Percentiles rank a stretch among this genome's conserved stretches.
phyloP scores from a whole-genome alignment of 306 rosid genomes.

The Lathyrus aphaca region DNA sequence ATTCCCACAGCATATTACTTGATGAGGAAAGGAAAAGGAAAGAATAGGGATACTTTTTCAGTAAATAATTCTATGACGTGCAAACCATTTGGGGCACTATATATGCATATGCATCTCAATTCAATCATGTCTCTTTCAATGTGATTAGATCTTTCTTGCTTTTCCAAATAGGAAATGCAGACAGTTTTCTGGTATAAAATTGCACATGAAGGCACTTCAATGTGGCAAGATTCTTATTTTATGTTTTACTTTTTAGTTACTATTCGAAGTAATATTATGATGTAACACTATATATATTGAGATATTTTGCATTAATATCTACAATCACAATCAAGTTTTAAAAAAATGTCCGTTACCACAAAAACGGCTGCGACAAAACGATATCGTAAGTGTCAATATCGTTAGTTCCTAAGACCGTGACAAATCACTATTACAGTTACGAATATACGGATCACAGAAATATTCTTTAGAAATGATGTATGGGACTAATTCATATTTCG shows the following conservation, averaged over 20 bases:
- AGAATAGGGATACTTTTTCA: constrained; percentile 31
- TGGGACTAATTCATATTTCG: too few relatives aligned
- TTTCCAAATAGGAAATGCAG: constrained; percentile 11
- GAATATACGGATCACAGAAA: too few relatives aligned
- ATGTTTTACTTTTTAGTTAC: neutral
- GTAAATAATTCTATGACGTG: constrained; percentile 40
- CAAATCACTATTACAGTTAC: too few relatives aligned
- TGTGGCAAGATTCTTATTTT: constrained; percentile 35
- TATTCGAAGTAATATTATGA: neutral
- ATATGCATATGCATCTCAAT: constrained; percentile 12
- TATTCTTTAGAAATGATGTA: too few relatives aligned
- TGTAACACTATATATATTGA: neutral
- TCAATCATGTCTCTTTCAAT: constrained; percentile 40
- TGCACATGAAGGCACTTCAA: constrained; percentile 18
- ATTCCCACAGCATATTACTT: constrained; percentile 57
- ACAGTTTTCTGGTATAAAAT: constrained; percentile 26
- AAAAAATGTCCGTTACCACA: too few relatives aligned
- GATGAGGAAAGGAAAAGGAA: constrained; percentile 44
- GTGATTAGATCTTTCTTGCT: constrained; percentile 39
- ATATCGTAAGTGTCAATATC: too few relatives aligned
- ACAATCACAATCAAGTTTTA: too few relatives aligned
- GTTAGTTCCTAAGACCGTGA: too few relatives aligned
- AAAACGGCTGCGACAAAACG: too few relatives aligned
- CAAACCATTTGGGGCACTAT: neutral
- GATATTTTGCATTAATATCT: neutral